Evolutionary conservation across 768 basidiomycete species (phyloP), one percentile per base, ranked within the genome.

Genomic region (Grammothele lineata): DNA sequence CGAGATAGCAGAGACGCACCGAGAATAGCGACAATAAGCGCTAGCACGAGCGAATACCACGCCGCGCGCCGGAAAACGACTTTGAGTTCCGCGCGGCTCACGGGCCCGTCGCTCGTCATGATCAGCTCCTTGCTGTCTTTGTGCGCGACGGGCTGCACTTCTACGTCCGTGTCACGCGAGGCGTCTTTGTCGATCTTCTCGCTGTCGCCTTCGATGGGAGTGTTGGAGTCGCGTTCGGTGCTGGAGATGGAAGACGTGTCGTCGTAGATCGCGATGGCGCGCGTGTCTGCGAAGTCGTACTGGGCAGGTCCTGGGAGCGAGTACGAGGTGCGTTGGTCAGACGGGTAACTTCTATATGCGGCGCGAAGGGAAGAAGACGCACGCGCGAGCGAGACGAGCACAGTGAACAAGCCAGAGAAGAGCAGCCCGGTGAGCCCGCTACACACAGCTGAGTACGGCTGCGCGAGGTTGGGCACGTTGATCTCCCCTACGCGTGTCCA

Each of bases 401-500:
- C 63, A 1, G 65, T 66, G 38, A 67, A 45, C 11, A 63, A 14
- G 15, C 65, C 65, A 2, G 63, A 65, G 44, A 63, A 58, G 17
- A 66, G 41, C 8, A 68, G 46, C 10, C 65, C 60, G 10, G 66
- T 63, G 14, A 64, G 48, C 21, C 64, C 65, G 32, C 65, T 64
- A 48, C 66, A 66, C 8, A 68, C 60, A 2, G 67, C 65, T 5
- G 66, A 68, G 53, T 66, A 66, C 11, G 65, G 65, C 48, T 58
- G 27, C 14, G 66, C 65, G 15, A 67, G 51, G 54, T 66, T 68
- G 3, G 62, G 43, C 27, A 68, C 58, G 39, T 60, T 66, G 57
- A 68, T 66, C 18, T 50, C 45, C 40, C 67, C 66, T 62, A 42
- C 10, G 25, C 37, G n/a, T 15, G 34, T 38, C 24, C 2, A 2